phyloP scores from a whole-genome alignment of 192 early-diverging fungal species.

The Umbelopsis sp. region DNA sequence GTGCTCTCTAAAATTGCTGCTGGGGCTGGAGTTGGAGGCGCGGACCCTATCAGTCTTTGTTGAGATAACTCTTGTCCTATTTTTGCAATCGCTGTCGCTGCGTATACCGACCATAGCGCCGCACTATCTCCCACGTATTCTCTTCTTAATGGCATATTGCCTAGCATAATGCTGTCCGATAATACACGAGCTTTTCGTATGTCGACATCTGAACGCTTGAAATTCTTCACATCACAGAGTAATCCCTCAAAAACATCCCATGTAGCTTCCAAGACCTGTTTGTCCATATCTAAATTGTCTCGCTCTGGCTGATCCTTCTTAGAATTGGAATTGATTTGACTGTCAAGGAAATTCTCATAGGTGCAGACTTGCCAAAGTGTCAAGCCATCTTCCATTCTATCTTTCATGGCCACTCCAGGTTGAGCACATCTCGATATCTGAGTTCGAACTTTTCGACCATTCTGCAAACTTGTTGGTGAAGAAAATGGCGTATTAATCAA shows the following conservation, averaged over 20 bases:
- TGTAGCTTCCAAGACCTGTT: constrained; percentile 3
- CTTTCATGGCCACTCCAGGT: constrained; percentile 33
- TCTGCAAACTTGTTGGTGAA: background rate
- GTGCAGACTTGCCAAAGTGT: constrained; percentile 38
- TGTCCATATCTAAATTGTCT: background rate
- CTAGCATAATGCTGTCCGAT: constrained; percentile 36
- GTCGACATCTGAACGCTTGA: constrained; percentile 21
- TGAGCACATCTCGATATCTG: constrained; percentile 26
- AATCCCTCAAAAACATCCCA: constrained; percentile 39
- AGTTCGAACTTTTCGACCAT: constrained; percentile 30
- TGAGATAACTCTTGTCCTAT: background rate
- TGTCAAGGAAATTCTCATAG: constrained; percentile 30
- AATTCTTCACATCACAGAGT: constrained; percentile 33
- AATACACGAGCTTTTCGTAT: constrained; percentile 22
- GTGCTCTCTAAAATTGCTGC: background rate
- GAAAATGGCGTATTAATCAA: constrained; percentile 31
- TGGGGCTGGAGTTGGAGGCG: background rate
- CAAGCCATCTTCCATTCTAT: constrained; percentile 32
- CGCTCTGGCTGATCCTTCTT: background rate
- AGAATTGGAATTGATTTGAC: background rate
- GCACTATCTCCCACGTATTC: constrained; percentile 26
- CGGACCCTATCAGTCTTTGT: background rate
- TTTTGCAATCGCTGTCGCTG: constrained; percentile 30
- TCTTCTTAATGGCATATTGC: constrained; percentile 36
- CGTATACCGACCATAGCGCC: constrained; percentile 27